Evolutionary conservation across 192 early-diverging fungal species (phyloP), one percentile per base, ranked within the genome.

Genomic region (Rhizophagus prolifer): DNA sequence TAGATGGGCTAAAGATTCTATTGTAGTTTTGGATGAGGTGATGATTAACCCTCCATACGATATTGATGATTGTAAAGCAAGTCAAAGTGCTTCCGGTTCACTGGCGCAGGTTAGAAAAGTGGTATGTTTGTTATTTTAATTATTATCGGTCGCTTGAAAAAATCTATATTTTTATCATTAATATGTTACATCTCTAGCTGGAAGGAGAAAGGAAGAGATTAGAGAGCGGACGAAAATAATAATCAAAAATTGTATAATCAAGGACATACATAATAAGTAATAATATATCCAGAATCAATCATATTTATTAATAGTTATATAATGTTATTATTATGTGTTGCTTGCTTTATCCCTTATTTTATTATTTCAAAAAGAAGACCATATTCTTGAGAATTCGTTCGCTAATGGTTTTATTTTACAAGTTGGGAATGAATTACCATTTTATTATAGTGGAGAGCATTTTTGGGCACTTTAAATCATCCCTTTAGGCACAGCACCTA

Each of bases 11-110:
- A 87, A 92, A 70, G 87, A 90, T 73, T 84, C 83, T 34, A 95
- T 95, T 78, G 82, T 95, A 10, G 93, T 95, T 6, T 82, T 95
- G 82, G 94, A 95, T 78, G 93, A 95, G 77, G 89, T 95, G 25
- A 80, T 89, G 16, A 92, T 95, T 64, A 84, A 87, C 19, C 87
- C 94, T 31, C 94, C 94, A 4, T 95, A 95, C 75, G 81, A 85
- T 60, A 83, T 88, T 8, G 90, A 92, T 7, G 87, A 88, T 76
- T 93, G 92, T 76, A 88, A 90, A 69, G 88, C 86, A 41, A 87
- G 83, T 76, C 70, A 79, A 3, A 82, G 86, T 28, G 83, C 90
- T 30, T 78, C 89, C 23, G 83, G 82, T 13, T 85, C 88, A 23
- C 79, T 94, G 58, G 87, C 89, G 23, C 85, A 91, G 47, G 92